A percentile compares a stretch with the other conserved stretches of the same genome.
Evolutionary conservation across 1,139 yeast species (phyloP).

Genomic region (Taiozyma sp.): DNA sequence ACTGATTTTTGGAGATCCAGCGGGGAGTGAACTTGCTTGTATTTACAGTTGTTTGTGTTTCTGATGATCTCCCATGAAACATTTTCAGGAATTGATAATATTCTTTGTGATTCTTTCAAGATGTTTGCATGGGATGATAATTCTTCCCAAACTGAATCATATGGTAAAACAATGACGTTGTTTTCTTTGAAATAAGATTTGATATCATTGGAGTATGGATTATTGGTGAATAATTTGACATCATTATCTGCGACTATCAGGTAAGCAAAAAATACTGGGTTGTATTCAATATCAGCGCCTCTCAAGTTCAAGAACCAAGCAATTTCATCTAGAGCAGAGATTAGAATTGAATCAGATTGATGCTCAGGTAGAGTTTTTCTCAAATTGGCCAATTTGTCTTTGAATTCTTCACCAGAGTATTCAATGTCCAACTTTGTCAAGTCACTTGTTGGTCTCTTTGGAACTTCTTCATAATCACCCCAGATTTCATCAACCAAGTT

Average conservation of each 20-base stretch:
- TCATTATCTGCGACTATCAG: conserved; percentile 52
- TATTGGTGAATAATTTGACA: conserved; percentile 59
- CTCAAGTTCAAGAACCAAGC: conserved; percentile 91
- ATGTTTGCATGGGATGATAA: conserved; percentile 40
- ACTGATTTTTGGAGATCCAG: conserved; percentile 73
- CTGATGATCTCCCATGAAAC: conserved; percentile 83
- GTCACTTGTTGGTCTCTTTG: conserved; percentile 39
- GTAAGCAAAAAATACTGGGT: conserved; percentile 89
- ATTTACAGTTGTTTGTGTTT: conserved; percentile 38
- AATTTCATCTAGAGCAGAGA: conserved; percentile 75
- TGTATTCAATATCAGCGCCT: conserved; percentile 80
- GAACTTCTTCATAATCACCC: conserved; percentile 47
- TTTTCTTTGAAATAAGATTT: conserved; percentile 26
- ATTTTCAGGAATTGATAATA: conserved; percentile 57
- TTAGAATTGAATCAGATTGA: conserved; percentile 24
- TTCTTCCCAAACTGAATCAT: conserved; percentile 52
- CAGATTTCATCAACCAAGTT: conserved; percentile 80
- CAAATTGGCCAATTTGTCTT: conserved; percentile 33
- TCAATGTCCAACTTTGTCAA: conserved; percentile 41
- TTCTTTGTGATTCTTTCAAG: conserved; percentile 32
- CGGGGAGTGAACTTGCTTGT: conserved; percentile 48
- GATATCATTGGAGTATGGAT: conserved; percentile 28
- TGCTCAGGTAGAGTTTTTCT: conserved; percentile 30
- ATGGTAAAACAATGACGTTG: conserved; percentile 46
- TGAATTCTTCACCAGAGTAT: conserved; percentile 45